A percentile compares a stretch with the other conserved stretches of the same genome.
These are phyloP conservation scores for Chrysanthemum lavandulifolium DNA, from an alignment of 129 eudicot species.

Conservation along the genomic window DNA sequence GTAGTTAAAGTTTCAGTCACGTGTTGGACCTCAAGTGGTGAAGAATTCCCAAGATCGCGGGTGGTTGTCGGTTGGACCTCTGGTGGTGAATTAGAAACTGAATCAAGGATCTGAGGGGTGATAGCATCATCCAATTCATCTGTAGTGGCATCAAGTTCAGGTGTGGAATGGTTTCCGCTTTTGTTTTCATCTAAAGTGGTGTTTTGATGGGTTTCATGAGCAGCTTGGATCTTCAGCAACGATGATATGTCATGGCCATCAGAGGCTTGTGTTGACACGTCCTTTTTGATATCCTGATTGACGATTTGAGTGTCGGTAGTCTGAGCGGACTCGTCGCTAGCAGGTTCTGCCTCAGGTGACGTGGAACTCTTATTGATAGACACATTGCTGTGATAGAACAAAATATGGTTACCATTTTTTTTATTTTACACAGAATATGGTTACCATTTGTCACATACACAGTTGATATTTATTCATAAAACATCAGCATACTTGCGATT, in stretches of 20 bases:
- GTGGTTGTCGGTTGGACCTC: conserved; percentile 3
- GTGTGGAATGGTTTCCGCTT: not conserved
- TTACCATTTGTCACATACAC: not conserved
- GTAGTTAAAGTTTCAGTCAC: not conserved
- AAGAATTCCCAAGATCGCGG: not conserved
- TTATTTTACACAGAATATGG: no score
- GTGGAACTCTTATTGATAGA: not conserved
- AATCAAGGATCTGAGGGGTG: conserved; percentile 5
- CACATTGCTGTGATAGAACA: conserved; percentile 11
- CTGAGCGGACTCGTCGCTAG: not conserved
- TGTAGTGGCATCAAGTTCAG: not conserved
- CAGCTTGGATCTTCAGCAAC: not conserved
- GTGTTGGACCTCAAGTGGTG: not conserved
- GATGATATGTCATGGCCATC: not conserved
- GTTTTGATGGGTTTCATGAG: not conserved
- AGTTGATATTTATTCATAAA: not conserved
- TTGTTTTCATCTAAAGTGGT: not conserved
- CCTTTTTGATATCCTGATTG: conserved; percentile 16
- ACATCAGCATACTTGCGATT: not conserved
- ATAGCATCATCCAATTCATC: not conserved
- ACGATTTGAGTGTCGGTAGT: not conserved
- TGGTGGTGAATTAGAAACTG: not conserved
- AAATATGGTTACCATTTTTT: not conserved
- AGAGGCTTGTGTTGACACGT: conserved; percentile 1
- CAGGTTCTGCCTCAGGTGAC: conserved; percentile 7